Conservation (phyloP, 2,329 filamentous ascomycete genomes). For the Alternaria alternata region DNA sequence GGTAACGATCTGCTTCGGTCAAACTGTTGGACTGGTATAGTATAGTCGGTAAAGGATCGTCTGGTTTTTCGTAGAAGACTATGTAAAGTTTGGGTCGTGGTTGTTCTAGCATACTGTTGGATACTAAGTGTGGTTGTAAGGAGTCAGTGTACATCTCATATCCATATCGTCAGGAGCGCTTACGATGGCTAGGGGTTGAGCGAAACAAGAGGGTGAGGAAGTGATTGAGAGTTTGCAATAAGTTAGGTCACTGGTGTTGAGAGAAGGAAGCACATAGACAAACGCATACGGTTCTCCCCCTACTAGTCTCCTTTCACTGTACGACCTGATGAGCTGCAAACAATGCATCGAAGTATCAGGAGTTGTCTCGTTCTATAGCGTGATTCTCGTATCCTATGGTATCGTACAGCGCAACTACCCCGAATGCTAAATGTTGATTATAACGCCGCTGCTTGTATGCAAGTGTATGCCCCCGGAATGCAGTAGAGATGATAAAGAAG, state of each 20-base stretch:
- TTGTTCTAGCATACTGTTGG: not conserved
- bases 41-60: not conserved
- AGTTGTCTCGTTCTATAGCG: not conserved
- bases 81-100: not conserved
- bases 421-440: not conserved
- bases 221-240: not conserved
- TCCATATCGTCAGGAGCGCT: no score
- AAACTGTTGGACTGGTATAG: not conserved
- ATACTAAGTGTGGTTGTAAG: not conserved
- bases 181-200: not conserved
- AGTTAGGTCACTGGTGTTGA: not conserved
- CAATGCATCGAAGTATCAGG: not conserved
- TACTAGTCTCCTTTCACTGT: not conserved
- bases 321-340: not conserved
- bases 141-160: no score
- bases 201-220: not conserved
- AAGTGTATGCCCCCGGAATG: not conserved
- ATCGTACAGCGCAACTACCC: not conserved
- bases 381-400: not conserved
- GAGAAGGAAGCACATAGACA: not conserved
- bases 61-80: not conserved
- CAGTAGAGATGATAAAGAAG: not conserved
- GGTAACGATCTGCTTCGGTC: not conserved
- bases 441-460: conserved; percentile 1
- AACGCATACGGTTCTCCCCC: not conserved